These are phyloP conservation scores for Bipolaris victoriae DNA, from an alignment of 2,329 filamentous ascomycete genomes.

Conservation along the genomic window DNA sequence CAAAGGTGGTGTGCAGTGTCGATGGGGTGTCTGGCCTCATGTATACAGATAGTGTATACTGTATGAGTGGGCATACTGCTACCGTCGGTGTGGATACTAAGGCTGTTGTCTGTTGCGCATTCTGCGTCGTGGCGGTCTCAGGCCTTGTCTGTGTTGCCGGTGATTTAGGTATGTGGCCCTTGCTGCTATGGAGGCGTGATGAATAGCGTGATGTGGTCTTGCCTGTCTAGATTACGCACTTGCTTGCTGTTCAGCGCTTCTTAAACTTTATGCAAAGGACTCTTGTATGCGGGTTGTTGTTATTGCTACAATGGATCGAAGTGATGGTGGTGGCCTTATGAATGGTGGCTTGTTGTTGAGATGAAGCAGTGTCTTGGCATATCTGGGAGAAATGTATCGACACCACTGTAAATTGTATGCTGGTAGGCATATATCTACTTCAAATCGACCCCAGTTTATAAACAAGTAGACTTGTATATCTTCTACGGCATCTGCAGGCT, in stretches of 20 bases:
- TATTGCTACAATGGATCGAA: too few species aligned
- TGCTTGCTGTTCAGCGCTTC: constrained; percentile 13
- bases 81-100: constrained; percentile 32
- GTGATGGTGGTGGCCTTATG: too few species aligned
- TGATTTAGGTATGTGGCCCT: constrained; percentile 20
- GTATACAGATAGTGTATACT: constrained; percentile 20
- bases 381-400: too few species aligned
- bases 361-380: too few species aligned
- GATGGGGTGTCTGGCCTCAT: constrained; percentile 16
- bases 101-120: constrained; percentile 11
- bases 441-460: too few species aligned
- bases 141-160: constrained; percentile 17
- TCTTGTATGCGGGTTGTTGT: constrained; percentile 1
- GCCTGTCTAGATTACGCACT: constrained; percentile 6
- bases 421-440: too few species aligned
- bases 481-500: too few species aligned
- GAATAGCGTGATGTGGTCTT: constrained; percentile 24
- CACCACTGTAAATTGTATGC: too few species aligned
- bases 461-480: too few species aligned
- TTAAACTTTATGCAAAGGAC: constrained; percentile 20
- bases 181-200: constrained; percentile 18
- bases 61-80: constrained; percentile 24
- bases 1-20: constrained; percentile 18
- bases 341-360: too few species aligned
- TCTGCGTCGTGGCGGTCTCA: constrained; percentile 19